Conservation (phyloP, 257 asterid genomes). For the Solanum lycopersicoides region DNA sequence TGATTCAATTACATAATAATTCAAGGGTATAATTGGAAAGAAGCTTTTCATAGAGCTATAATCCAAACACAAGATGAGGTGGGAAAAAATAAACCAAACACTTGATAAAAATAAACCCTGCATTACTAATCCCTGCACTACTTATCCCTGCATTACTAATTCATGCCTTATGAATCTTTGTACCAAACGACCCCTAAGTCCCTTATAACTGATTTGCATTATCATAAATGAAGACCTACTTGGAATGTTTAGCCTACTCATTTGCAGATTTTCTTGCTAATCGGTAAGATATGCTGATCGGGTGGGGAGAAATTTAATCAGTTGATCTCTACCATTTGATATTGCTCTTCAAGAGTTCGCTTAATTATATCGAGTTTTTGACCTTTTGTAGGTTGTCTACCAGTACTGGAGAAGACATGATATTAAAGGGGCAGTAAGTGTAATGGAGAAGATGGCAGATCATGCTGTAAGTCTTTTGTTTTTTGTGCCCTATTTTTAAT, state of each 20-base stretch:
- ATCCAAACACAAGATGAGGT: too few relatives aligned
- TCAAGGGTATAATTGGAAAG: too few relatives aligned
- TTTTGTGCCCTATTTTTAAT: not conserved
- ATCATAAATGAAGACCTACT: not conserved
- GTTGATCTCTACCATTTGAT: not conserved
- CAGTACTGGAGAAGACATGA: conserved; percentile 81
- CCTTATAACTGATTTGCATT: not conserved
- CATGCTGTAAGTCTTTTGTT: conserved; percentile 50
- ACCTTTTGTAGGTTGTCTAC: conserved; percentile 52
- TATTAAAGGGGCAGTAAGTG: conserved; percentile 68
- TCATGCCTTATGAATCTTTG: too few relatives aligned
- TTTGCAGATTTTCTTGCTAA: not conserved
- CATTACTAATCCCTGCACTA: too few relatives aligned
- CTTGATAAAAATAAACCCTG: too few relatives aligned
- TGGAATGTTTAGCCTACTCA: not conserved
- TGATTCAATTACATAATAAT: too few relatives aligned
- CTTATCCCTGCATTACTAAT: too few relatives aligned
- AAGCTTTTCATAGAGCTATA: too few relatives aligned
- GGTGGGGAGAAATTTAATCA: not conserved
- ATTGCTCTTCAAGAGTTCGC: not conserved
- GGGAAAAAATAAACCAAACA: too few relatives aligned
- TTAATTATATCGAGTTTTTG: not conserved
- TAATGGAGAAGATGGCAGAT: conserved; percentile 76
- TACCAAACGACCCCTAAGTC: too few relatives aligned
- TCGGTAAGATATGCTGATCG: not conserved